Percentiles rank a stretch among this genome's conserved stretches.
Evolutionary conservation across 2,329 filamentous ascomycete species (phyloP).

Genomic region (Nemania abortiva): DNA sequence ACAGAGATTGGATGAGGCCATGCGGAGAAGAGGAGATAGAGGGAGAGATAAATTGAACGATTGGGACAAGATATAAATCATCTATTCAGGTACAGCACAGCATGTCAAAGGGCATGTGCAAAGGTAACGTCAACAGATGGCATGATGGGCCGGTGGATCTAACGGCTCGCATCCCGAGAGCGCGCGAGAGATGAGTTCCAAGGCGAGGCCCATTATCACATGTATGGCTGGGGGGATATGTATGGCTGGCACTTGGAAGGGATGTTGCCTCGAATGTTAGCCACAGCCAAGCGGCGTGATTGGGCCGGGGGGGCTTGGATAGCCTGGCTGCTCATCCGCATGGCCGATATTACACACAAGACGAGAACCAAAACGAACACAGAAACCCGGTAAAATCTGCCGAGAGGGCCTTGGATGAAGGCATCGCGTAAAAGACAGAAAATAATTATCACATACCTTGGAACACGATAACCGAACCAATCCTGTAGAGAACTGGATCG

Average conservation of each 20-base stretch:
- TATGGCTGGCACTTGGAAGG: conserved; percentile 43
- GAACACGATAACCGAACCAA: conserved; percentile 38
- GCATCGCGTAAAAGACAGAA: conserved; percentile 36
- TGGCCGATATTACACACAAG: conserved; percentile 46
- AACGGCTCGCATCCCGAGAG: conserved; percentile 39
- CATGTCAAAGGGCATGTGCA: conserved; percentile 17
- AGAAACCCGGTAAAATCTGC: conserved; percentile 45
- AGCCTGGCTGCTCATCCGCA: conserved; percentile 50
- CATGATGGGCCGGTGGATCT: conserved; percentile 38
- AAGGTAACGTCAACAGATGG: conserved; percentile 20
- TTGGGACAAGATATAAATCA: conserved; percentile 41
- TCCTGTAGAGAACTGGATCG: conserved; percentile 17
- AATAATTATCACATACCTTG: conserved; percentile 45
- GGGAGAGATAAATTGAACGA: conserved; percentile 13
- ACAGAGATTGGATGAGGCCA: conserved; percentile 31
- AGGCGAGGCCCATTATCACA: conserved; percentile 47
- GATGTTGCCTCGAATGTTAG: conserved; percentile 45
- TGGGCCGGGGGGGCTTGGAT: conserved; percentile 42
- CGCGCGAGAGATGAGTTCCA: conserved; percentile 29
- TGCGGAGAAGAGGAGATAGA: conserved; percentile 22
- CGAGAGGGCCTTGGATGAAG: conserved; percentile 46
- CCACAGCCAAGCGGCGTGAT: conserved; percentile 44
- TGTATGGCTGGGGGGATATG: conserved; percentile 45
- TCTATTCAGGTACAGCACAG: conserved; percentile 3
- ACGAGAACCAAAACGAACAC: conserved; percentile 35